Percentiles rank a stretch among this genome's conserved stretches.
Conservation (phyloP, 129 eudicot genomes). For the Calendula officinalis region DNA sequence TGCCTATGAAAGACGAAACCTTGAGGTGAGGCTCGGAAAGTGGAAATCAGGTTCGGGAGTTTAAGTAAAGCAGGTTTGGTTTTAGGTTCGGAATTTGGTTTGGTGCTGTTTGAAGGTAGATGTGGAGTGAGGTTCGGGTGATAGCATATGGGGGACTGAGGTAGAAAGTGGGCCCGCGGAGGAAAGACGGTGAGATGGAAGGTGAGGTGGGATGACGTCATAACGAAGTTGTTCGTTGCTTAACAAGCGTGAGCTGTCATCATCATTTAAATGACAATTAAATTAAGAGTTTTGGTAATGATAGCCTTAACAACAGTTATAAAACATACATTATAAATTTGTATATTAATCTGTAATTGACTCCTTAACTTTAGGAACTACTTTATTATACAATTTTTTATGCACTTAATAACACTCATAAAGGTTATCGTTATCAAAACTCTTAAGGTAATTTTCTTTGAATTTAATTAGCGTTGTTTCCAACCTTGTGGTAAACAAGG, state of each 20-base stretch:
- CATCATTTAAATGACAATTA: conserved; percentile 22
- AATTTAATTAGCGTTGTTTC: no score
- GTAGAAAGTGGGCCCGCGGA: conserved; percentile 24
- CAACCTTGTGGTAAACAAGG: no score
- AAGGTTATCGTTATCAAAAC: no score
- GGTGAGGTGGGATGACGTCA: conserved; percentile 18
- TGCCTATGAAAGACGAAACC: conserved; percentile 27
- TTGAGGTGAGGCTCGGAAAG: conserved; percentile 37
- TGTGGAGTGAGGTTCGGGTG: conserved; percentile 6
- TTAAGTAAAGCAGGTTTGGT: not conserved
- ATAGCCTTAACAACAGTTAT: no score
- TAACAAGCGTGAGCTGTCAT: conserved; percentile 28
- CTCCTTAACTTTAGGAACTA: no score
- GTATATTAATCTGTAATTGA: no score
- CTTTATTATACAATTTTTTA: no score
- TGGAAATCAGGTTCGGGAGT: not conserved
- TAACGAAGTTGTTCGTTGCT: conserved; percentile 21
- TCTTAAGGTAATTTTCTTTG: no score
- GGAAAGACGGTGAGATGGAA: conserved; percentile 16
- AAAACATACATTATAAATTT: no score
- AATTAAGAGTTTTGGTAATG: no score
- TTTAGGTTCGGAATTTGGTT: conserved; percentile 3
- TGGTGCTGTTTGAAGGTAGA: not conserved
- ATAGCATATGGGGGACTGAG: not conserved
- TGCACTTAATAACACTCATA: no score